These are phyloP conservation scores for Sambucus nigra DNA, from an alignment of 129 eudicot species.

Conservation along the genomic window DNA sequence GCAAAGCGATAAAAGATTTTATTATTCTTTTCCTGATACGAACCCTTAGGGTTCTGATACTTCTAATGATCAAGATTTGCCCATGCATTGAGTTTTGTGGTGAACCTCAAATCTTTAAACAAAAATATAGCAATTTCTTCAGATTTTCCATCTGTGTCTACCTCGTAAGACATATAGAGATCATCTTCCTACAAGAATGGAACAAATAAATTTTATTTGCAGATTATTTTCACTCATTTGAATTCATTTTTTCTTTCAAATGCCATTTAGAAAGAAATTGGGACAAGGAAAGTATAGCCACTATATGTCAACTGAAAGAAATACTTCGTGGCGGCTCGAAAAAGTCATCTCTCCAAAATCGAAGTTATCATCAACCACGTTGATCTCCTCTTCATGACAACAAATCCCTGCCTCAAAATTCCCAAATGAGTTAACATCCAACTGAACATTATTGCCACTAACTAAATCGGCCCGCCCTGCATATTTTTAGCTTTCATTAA, in stretches of 20 bases:
- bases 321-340: slow-evolving; percentile 46
- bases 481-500: slow-evolving; percentile 18
- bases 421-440: slow-evolving; percentile 33
- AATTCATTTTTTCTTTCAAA: neutral
- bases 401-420: slow-evolving; percentile 33
- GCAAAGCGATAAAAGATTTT: neutral
- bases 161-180: slow-evolving; percentile 13
- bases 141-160: slow-evolving; percentile 26
- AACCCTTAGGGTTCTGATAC: slow-evolving; percentile 44
- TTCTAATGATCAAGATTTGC: slow-evolving; percentile 80
- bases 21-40: neutral
- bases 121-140: slow-evolving; percentile 29
- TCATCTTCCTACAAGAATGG: slow-evolving; percentile 28
- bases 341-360: slow-evolving; percentile 29
- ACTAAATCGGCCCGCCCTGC: slow-evolving; percentile 21
- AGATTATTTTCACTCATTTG: neutral
- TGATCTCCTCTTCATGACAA: slow-evolving; percentile 41
- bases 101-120: slow-evolving; percentile 25
- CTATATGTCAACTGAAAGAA: neutral
- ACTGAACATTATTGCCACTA: slow-evolving; percentile 16
- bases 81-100: slow-evolving; percentile 51
- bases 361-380: slow-evolving; percentile 25
- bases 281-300: neutral
- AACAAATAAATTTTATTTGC: neutral
- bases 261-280: neutral